Base-by-base conservation (phyloP, 495 filamentous ascomycete genomes). In the Xylaria venustula region DNA sequence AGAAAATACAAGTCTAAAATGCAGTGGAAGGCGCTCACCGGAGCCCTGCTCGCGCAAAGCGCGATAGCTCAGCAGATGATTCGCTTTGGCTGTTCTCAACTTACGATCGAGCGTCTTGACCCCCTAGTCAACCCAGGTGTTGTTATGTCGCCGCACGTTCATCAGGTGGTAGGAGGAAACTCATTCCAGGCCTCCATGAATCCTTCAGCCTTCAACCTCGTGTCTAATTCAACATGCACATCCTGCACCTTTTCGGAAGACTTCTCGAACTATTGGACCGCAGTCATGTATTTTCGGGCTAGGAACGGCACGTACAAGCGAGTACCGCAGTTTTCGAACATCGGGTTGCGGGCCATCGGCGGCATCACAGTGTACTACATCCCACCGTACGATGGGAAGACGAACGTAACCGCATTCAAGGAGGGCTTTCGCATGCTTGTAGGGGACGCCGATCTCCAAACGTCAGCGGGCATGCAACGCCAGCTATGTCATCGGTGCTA, bases 251-350 rank as follows among this genome's bases (percentile, higher is more conserved):
- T 72, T 52, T 63, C 67, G 17, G 73, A 75, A 30, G 73, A 75
- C 59, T 73, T 75, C 28, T 75, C 73, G 17, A 79, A 79, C 69
- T 79, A 79, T 64, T 79, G 76, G 54, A 77, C 76, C 26, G 75
- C 76, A 15, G 67, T 73, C 17, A 60, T 77, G 48, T 76, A 71
- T 60, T 76, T 76, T 65, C 55, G 55, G 12, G 73, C 72, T 1
- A 64, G 67, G 7, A 77, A 77, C 44, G 73, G 73, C 3, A 74
- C 74, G 3, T 74, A 71, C 54, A 70, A 67, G 54, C 73, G 74
- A 1, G 74, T 77, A 14, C 73, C 73, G 0, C 74, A 77, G 36
- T 71, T 68, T 42, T 56, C 72, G 26, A 79, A 75, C 58, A 67
- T 64, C 9, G 74, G 73, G 0, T 64, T 79, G 17, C 67, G 74